Evolutionary conservation across 768 basidiomycete genomes (phyloP).

Genomic region (Daedaleopsis sinensis): DNA sequence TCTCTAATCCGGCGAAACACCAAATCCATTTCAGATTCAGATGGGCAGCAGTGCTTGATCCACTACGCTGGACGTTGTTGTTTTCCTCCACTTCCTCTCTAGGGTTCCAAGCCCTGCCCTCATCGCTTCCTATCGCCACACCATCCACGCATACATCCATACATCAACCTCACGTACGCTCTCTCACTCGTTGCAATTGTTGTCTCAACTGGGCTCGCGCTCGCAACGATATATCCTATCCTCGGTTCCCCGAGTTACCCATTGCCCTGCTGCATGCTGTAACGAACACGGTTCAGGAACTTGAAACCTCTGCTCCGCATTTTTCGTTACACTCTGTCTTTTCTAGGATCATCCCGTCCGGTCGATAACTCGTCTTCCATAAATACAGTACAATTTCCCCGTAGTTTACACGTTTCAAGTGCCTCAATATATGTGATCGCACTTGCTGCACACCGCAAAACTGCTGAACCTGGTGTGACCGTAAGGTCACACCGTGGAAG

Average conservation of each 20-base stretch:
- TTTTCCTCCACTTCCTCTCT: not conserved
- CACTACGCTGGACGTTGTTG: constrained; percentile 21
- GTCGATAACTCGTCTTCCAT: not conserved
- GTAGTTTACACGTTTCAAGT: not conserved
- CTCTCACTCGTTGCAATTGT: constrained; percentile 6
- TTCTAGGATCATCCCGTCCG: not conserved
- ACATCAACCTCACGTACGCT: constrained; percentile 8
- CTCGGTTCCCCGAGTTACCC: not conserved
- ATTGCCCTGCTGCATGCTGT: not conserved
- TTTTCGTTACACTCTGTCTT: not conserved
- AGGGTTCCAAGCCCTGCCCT: not conserved
- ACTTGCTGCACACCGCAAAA: not conserved
- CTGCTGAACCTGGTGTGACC: not conserved
- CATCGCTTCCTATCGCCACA: not conserved
- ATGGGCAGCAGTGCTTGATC: constrained; percentile 21
- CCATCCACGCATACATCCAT: constrained; percentile 18
- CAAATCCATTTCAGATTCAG: constrained; percentile 14
- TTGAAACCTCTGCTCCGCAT: no score
- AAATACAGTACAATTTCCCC: not conserved
- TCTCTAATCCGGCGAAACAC: constrained; percentile 8
- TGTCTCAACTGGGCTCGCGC: constrained; percentile 5
- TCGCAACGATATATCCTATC: constrained; percentile 17
- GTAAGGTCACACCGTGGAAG: constrained; percentile 7
- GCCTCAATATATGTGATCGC: not conserved
- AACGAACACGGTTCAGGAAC: not conserved